Evolutionary conservation across 78 protist species (phyloP), one percentile per base, ranked within the genome.

Genomic region (Dictyostelium firmibasis): DNA sequence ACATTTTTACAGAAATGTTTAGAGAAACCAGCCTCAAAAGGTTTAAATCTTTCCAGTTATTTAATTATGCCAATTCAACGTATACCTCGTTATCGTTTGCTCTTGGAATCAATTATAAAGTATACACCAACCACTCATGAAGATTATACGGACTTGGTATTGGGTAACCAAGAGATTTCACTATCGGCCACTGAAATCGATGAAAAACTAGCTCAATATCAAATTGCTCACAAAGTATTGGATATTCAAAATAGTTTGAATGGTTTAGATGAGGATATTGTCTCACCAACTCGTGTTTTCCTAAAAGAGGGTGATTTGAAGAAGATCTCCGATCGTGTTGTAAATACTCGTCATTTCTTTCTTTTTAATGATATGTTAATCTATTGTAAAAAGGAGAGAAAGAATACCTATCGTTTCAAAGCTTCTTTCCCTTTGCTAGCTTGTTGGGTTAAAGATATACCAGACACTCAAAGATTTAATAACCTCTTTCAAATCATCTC

Each of bases 11-110:
- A 60, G 41, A 89, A 89, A 81, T 89, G 94, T 70, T 62, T 89
- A 27, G 38, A 44, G 38, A 89, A 89, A 81, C 94, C 94, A 44
- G 79, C 94, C 7, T 81, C 87, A 20, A 89, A 89, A 43, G 87
- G 87, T 38, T 70, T 89, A 16, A 89, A 89, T 70, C 35, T 89
- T 4, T 47, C 81, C 18, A 47, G 74, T 3, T 89, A 89, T 81
- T 50, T 89, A 13, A 89, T 89, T 70, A 89, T 89, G 94, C 94
- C 94, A 35, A 89, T 89, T 36, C 94, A 89, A 70, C 82, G 94
- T 41, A 78, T 89, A 20, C 94, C 94, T n/a, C 72, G 94, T 64
- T 89, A 89, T 31, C 74, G 79, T 33, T 62, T 89, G n/a, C 31
- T 89, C 14, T 81, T 89, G 75, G 94, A 89, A 35, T 50, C 50